Percentiles rank a stretch among this genome's conserved stretches.
Evolutionary conservation across 768 basidiomycete genomes (phyloP).

Genomic region (Termitomyces sp.): DNA sequence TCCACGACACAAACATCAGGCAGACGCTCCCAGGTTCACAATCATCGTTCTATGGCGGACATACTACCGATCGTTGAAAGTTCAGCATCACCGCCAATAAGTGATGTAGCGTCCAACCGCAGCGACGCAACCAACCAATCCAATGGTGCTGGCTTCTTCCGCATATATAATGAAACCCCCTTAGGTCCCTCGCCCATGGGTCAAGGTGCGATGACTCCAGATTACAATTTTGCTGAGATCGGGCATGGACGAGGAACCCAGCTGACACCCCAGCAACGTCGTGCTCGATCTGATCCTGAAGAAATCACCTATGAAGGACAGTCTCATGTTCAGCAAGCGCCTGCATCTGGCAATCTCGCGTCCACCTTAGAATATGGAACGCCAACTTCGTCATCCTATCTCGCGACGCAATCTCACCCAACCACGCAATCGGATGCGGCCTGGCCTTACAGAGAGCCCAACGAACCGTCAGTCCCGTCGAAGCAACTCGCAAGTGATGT

Average conservation of each 20-base stretch:
- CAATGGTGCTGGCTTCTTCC: constrained; percentile 56
- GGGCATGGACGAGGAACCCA: constrained; percentile 61
- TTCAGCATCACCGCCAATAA: constrained; percentile 55
- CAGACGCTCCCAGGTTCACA: constrained; percentile 30
- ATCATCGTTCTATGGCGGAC: constrained; percentile 34
- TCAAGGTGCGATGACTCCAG: constrained; percentile 62
- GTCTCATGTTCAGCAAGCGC: constrained; percentile 5
- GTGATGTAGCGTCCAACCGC: constrained; percentile 54
- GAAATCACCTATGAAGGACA: constrained; percentile 5
- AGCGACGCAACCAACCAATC: constrained; percentile 52
- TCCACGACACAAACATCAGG: constrained; percentile 25
- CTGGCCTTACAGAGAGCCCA: constrained; percentile 45
- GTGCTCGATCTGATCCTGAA: constrained; percentile 5
- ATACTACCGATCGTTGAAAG: constrained; percentile 62
- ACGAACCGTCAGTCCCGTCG: constrained; percentile 27
- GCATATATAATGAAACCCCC: constrained; percentile 46
- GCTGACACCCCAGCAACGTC: constrained; percentile 6
- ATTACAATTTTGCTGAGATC: constrained; percentile 73
- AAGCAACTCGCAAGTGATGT: constrained; percentile 33
- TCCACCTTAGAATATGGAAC: not conserved
- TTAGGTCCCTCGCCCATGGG: constrained; percentile 31
- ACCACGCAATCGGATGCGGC: constrained; percentile 3
- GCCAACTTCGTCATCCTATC: not conserved
- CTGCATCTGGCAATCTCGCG: not conserved
- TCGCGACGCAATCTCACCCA: not conserved